Percentiles rank a stretch among this genome's conserved stretches.
phyloP scores from a whole-genome alignment of 805 yeast genomes.

The Candida krabiensis region DNA sequence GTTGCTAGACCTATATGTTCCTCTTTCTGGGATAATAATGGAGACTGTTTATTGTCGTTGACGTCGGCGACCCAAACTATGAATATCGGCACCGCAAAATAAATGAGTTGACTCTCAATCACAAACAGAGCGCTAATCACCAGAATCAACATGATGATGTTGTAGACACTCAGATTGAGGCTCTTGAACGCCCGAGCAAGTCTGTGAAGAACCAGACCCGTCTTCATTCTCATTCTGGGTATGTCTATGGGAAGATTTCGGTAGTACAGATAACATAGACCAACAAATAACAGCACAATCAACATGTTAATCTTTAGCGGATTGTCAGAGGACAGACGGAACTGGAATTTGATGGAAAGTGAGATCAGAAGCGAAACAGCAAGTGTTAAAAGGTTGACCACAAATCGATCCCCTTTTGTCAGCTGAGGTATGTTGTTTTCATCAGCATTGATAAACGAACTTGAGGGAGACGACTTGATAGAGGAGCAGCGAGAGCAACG shows the following conservation, averaged over 20 bases:
- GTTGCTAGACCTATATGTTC: conserved; percentile 3
- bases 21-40: not conserved
- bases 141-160: conserved; percentile 13
- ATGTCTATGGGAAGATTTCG: conserved; percentile 13
- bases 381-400: conserved; percentile 9
- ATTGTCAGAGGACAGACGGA: conserved; percentile 7
- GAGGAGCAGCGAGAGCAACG: not conserved
- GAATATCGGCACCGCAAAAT: conserved; percentile 11
- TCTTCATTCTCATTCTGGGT: conserved; percentile 4
- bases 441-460: too few species aligned
- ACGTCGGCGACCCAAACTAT: conserved; percentile 14
- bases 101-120: conserved; percentile 13
- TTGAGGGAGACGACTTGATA: conserved; percentile 9
- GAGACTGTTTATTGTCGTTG: conserved; percentile 2
- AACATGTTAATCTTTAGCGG: conserved; percentile 12
- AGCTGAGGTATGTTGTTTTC: too few species aligned
- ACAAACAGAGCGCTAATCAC: conserved; percentile 13
- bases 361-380: conserved; percentile 13
- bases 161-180: conserved; percentile 8
- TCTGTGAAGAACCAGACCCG: conserved; percentile 9
- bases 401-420: conserved; percentile 9
- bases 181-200: conserved; percentile 7
- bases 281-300: conserved; percentile 3
- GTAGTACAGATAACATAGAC: conserved; percentile 12
- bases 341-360: conserved; percentile 12